phyloP scores from a whole-genome alignment of 2,329 filamentous ascomycete species.

The Thielaviopsis cerberus region DNA sequence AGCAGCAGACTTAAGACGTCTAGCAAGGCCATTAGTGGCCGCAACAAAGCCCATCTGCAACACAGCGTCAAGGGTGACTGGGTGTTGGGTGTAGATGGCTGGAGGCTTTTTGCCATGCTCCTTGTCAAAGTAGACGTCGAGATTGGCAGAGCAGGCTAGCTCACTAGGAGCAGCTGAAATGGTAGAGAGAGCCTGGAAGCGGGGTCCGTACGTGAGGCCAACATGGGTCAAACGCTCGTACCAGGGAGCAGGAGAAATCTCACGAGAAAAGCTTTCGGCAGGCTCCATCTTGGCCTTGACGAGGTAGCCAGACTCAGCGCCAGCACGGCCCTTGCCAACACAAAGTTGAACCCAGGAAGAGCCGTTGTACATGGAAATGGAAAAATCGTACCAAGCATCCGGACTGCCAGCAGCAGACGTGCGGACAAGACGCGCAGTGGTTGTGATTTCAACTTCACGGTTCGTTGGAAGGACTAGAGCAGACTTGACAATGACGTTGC shows the following conservation, averaged over 20 bases:
- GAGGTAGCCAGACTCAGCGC: not conserved
- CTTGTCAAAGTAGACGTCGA: not conserved
- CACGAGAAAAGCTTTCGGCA: not conserved
- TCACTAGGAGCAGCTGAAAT: not conserved
- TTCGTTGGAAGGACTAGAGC: constrained; percentile 29
- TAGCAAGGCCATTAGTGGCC: not conserved
- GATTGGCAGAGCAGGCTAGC: not conserved
- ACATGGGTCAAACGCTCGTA: constrained; percentile 19
- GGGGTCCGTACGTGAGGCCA: constrained; percentile 23
- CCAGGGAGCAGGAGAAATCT: constrained; percentile 3
- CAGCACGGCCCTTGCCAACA: not conserved
- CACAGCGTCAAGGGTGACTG: not conserved
- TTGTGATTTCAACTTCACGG: constrained; percentile 29
- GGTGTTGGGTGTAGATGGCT: not conserved
- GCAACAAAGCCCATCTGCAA: not conserved
- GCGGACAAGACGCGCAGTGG: constrained; percentile 21
- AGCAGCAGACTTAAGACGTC: not conserved
- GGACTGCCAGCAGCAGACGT: constrained; percentile 17
- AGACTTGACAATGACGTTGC: constrained; percentile 27
- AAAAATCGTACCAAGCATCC: constrained; percentile 29
- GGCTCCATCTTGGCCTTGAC: not conserved
- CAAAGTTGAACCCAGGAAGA: not conserved
- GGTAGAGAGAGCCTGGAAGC: constrained; percentile 19
- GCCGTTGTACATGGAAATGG: constrained; percentile 31
- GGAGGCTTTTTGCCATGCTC: constrained; percentile 1